Conservation (phyloP, 106 monocot species). For the Dactylorhiza incarnata region DNA sequence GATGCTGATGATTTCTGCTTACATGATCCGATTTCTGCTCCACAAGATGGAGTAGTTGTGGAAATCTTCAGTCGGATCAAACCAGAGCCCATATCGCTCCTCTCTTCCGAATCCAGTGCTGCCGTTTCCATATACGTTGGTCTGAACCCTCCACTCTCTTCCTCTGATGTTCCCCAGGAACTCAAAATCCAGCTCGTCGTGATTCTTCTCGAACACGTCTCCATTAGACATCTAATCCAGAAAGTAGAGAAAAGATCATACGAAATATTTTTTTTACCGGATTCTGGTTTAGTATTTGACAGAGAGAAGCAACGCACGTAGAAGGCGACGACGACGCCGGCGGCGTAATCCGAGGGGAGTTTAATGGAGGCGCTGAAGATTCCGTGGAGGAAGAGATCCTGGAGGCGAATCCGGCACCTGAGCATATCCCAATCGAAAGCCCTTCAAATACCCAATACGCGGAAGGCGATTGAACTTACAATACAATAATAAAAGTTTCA, state of each 20-base stretch:
- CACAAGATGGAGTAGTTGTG: constrained; percentile 75
- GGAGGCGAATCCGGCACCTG: constrained; percentile 88
- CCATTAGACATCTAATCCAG: constrained; percentile 65
- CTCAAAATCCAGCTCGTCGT: constrained; percentile 72
- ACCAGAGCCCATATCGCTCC: constrained; percentile 69
- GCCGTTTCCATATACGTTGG: constrained; percentile 84
- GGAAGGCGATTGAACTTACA: no score
- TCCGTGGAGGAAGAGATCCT: constrained; percentile 69
- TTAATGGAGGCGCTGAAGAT: constrained; percentile 90
- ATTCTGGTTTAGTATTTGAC: neutral
- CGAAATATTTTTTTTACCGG: no score
- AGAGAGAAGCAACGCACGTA: constrained; percentile 37
- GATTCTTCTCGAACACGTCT: constrained; percentile 58
- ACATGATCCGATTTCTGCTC: constrained; percentile 60
- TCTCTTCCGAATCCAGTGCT: constrained; percentile 73
- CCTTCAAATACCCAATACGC: neutral
- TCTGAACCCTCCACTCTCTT: constrained; percentile 78
- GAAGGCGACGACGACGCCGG: constrained; percentile 90
- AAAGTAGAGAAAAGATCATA: neutral
- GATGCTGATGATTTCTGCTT: constrained; percentile 3
- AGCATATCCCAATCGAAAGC: neutral
- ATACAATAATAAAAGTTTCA: neutral
- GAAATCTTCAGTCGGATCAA: constrained; percentile 76
- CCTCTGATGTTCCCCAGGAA: constrained; percentile 72
- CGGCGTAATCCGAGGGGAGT: constrained; percentile 77